Conservation (phyloP, 768 basidiomycete species). For the Termitomyces titanicus region DNA sequence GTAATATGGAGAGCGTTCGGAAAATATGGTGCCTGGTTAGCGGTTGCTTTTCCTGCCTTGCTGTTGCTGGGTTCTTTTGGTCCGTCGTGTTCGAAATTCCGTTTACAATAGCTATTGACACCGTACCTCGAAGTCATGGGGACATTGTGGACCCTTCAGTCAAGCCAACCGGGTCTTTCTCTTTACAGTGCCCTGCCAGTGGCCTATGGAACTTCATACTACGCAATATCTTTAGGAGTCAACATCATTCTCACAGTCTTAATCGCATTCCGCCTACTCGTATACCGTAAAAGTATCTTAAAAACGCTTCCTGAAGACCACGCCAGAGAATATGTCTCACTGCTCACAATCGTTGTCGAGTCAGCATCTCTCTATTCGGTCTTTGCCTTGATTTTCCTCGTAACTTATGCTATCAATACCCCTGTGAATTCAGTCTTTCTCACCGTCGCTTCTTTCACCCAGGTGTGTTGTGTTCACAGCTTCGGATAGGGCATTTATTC, state of each 20-base stretch:
- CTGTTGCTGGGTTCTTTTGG: slow-evolving; percentile 38
- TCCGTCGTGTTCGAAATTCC: slow-evolving; percentile 18
- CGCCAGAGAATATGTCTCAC: slow-evolving; percentile 32
- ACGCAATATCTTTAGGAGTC: slow-evolving; percentile 33
- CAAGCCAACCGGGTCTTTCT: slow-evolving; percentile 36
- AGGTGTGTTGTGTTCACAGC: slow-evolving; percentile 22
- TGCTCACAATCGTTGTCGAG: slow-evolving; percentile 37
- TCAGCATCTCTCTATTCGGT: slow-evolving; percentile 42
- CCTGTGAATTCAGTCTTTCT: slow-evolving; percentile 39
- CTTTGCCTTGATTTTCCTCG: slow-evolving; percentile 35
- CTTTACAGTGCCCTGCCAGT: slow-evolving; percentile 32
- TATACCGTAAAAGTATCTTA: slow-evolving; percentile 27
- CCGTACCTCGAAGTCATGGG: slow-evolving; percentile 30
- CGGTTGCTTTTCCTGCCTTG: slow-evolving; percentile 31
- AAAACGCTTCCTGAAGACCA: slow-evolving; percentile 29
- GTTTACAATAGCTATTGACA: neutral
- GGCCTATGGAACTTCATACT: slow-evolving; percentile 35
- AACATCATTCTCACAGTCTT: slow-evolving; percentile 39
- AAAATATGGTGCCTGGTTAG: slow-evolving; percentile 24
- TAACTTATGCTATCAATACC: slow-evolving; percentile 35
- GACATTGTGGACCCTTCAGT: slow-evolving; percentile 39
- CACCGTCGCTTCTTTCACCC: slow-evolving; percentile 27
- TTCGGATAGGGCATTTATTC: neutral
- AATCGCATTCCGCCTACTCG: slow-evolving; percentile 31
- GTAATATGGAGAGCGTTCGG: slow-evolving; percentile 41